Evolutionary conservation across 2,329 filamentous ascomycete species (phyloP).

Genomic region (Tolypocladium ovalisporum): DNA sequence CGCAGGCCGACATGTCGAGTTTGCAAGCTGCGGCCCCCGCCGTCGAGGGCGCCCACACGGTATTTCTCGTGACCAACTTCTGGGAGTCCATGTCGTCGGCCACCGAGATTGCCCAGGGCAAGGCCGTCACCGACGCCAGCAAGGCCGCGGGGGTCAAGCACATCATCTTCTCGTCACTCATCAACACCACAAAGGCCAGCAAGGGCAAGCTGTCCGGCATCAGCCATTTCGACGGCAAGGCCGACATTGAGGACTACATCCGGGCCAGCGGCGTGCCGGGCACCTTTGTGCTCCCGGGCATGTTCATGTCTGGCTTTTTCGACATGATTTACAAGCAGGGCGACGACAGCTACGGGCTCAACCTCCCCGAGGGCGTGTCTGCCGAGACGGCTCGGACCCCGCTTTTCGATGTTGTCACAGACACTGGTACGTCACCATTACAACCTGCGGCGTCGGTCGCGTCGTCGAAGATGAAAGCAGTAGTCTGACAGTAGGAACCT

Average conservation of each 20-base stretch:
- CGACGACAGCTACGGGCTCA: slow-evolving; percentile 16
- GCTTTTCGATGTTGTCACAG: slow-evolving; percentile 22
- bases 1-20: slow-evolving; percentile 30
- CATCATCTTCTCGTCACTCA: slow-evolving; percentile 34
- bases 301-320: slow-evolving; percentile 42
- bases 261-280: slow-evolving; percentile 33
- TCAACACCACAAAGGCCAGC: slow-evolving; percentile 24
- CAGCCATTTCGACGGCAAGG: slow-evolving; percentile 45
- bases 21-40: slow-evolving; percentile 21
- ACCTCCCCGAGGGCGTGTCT: slow-evolving; percentile 14
- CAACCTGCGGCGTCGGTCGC: neutral
- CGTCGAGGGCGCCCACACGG: slow-evolving; percentile 30
- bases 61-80: slow-evolving; percentile 30
- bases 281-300: slow-evolving; percentile 40
- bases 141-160: slow-evolving; percentile 32
- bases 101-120: slow-evolving; percentile 30
- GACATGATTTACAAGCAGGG: slow-evolving; percentile 15
- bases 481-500: neutral
- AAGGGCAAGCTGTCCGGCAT: slow-evolving; percentile 26
- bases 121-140: slow-evolving; percentile 32
- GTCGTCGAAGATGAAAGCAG: too few relatives aligned
- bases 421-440: slow-evolving; percentile 26
- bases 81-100: slow-evolving; percentile 22
- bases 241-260: slow-evolving; percentile 45
- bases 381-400: slow-evolving; percentile 22